Base-by-base conservation (phyloP, 768 basidiomycete genomes). In the Pleurotus pulmonarius region DNA sequence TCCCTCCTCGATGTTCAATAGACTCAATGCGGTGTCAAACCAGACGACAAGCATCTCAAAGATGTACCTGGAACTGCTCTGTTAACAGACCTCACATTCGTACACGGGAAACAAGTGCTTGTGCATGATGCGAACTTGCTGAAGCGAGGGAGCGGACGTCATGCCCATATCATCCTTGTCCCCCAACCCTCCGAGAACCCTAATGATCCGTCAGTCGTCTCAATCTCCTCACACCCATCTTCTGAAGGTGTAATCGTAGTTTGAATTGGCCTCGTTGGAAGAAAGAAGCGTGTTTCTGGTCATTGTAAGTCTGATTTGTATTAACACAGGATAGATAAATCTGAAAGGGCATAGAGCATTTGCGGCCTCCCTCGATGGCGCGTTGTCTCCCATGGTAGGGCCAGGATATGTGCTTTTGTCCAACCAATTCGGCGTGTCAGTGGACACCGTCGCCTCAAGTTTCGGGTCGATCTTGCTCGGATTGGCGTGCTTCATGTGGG, bases 201-300 rank as follows among this genome's bases (percentile, higher is more conserved):
- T 3, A 67, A 66, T 54, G 76, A 78, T 56, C 75, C 75, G 74
- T 74, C 46, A 39, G 73, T n/a, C 4, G 16, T 15, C 41, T 39
- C 1, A 4, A n/a, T 25, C 12, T 2, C n/a, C 3, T 8, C 12
- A 1, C n/a, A 13, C 29, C 37, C 39, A 5, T 18, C 38, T 15
- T 41, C 12, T 44, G 5, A 13, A 22, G 15, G n/a, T n/a, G 49
- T 51, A 39, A 59, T 49, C 4, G 12, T 46, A 74, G 72, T 11
- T 54, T 77, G 26, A 77, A 77, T 56, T 77, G 76, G 76, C 74
- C 76, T 7, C 58, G 63, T 51, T 77, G 75, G 76, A 74, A 72
- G 64, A 77, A 77, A 52, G 76, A 77, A 56, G 71, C 73, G 1
- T 75, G 75, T 58, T 77, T 78, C 61, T 77, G 75, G 74, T 73